phyloP scores from a whole-genome alignment of 305 asterid genomes.

The Ajuga reptans region DNA sequence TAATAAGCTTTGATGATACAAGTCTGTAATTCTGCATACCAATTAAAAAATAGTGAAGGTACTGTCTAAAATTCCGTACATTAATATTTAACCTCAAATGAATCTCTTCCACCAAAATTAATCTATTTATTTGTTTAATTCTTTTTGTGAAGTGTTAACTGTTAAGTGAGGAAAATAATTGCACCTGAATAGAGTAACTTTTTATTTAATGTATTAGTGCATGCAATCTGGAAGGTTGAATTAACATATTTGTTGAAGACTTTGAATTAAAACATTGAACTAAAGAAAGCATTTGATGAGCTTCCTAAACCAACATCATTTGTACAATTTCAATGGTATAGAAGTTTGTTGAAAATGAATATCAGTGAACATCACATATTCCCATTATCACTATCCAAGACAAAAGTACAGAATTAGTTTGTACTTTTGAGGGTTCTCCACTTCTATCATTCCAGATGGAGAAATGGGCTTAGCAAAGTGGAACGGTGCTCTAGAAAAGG shows the following conservation, averaged over 20 bases:
- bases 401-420: not conserved
- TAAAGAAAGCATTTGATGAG: not conserved
- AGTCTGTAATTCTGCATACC: not conserved
- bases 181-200: not conserved
- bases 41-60: not conserved
- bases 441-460: not conserved
- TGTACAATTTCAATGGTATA: too few relatives aligned
- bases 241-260: not conserved
- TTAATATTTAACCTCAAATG: not conserved
- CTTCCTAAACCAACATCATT: not conserved
- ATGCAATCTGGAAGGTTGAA: not conserved
- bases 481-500: not conserved
- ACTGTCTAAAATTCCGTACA: not conserved
- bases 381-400: not conserved
- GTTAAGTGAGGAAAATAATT: not conserved
- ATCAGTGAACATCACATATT: too few relatives aligned
- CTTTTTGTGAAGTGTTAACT: not conserved
- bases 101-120: not conserved
- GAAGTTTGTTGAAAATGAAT: too few relatives aligned
- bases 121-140: not conserved
- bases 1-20: not conserved
- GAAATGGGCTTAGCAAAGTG: not conserved
- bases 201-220: not conserved
- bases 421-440: not conserved
- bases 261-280: not conserved